Conservation (phyloP, 192 early-diverging fungal species). For the Gamsiella multidivaricata region DNA sequence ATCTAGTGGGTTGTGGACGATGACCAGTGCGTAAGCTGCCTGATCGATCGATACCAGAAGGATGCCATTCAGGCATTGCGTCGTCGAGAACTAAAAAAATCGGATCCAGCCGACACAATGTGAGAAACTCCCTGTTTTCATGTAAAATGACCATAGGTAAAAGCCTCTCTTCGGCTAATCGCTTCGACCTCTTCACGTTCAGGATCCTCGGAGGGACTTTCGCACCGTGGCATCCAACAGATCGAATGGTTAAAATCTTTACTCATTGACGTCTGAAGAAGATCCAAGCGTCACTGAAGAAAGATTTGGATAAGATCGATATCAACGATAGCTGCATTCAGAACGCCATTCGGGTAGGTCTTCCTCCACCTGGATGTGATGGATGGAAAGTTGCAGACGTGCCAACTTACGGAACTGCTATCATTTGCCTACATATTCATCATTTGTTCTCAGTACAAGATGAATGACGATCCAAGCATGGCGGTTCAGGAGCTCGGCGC, state of each 20-base stretch:
- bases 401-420: background rate
- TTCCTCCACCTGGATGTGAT: slow-evolving; percentile 3
- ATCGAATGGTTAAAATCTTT: slow-evolving; percentile 8
- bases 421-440: background rate
- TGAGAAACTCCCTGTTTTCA: background rate
- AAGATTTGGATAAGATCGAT: slow-evolving; percentile 9
- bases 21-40: slow-evolving; percentile 8
- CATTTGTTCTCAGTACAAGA: slow-evolving; percentile 7
- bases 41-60: slow-evolving; percentile 12
- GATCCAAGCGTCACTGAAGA: slow-evolving; percentile 6
- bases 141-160: background rate
- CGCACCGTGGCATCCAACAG: slow-evolving; percentile 12
- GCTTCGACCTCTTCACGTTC: background rate
- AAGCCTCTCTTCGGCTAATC: slow-evolving; percentile 1
- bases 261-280: background rate
- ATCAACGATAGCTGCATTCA: slow-evolving; percentile 15
- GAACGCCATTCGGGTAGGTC: slow-evolving; percentile 8
- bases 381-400: background rate
- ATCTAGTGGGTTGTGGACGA: slow-evolving; percentile 8
- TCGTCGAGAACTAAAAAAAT: slow-evolving; percentile 5
- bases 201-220: slow-evolving; percentile 18
- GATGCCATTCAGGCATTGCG: slow-evolving; percentile 6
- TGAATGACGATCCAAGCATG: slow-evolving; percentile 3
- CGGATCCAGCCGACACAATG: slow-evolving; percentile 6
- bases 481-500: slow-evolving; percentile 11